These are phyloP conservation scores for Pythium insidiosum DNA, from an alignment of 352 stramenopile genomes.

Conservation along the genomic window DNA sequence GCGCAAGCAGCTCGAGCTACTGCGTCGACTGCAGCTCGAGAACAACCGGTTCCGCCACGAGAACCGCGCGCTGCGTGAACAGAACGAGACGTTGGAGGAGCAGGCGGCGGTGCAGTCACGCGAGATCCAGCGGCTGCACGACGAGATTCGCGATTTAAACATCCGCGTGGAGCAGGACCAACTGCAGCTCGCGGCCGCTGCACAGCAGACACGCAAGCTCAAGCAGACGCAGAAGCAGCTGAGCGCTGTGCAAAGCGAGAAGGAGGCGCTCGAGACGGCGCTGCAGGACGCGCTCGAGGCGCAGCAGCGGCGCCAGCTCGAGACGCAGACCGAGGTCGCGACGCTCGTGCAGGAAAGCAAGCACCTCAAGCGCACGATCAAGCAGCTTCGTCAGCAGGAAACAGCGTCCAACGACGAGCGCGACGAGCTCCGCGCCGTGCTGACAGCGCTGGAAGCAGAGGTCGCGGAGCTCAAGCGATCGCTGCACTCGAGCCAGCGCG, in stretches of 20 bases:
- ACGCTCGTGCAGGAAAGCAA: slow-evolving; percentile 30
- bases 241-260: slow-evolving; percentile 19
- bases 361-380: slow-evolving; percentile 36
- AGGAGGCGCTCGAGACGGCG: slow-evolving; percentile 23
- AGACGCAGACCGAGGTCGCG: slow-evolving; percentile 26
- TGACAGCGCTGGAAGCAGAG: slow-evolving; percentile 30
- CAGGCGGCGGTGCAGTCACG: slow-evolving; percentile 26
- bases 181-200: slow-evolving; percentile 17
- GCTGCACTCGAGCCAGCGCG: slow-evolving; percentile 25
- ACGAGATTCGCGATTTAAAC: slow-evolving; percentile 27
- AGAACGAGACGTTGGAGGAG: slow-evolving; percentile 36
- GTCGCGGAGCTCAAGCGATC: slow-evolving; percentile 17
- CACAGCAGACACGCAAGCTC: slow-evolving; percentile 32
- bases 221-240: slow-evolving; percentile 39
- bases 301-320: slow-evolving; percentile 21
- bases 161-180: slow-evolving; percentile 28
- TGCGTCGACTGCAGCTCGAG: slow-evolving; percentile 59
- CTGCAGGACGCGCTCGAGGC: slow-evolving; percentile 28
- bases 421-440: slow-evolving; percentile 23
- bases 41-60: slow-evolving; percentile 69
- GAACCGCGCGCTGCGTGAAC: slow-evolving; percentile 27
- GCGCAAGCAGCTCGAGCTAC: slow-evolving; percentile 54
- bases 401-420: slow-evolving; percentile 21
- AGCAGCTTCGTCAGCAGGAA: slow-evolving; percentile 34
- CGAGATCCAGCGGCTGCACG: slow-evolving; percentile 39